Percentiles rank a stretch among this genome's conserved stretches.
Conservation (phyloP, 495 filamentous ascomycete species). For the Lophiostoma macrostomum region DNA sequence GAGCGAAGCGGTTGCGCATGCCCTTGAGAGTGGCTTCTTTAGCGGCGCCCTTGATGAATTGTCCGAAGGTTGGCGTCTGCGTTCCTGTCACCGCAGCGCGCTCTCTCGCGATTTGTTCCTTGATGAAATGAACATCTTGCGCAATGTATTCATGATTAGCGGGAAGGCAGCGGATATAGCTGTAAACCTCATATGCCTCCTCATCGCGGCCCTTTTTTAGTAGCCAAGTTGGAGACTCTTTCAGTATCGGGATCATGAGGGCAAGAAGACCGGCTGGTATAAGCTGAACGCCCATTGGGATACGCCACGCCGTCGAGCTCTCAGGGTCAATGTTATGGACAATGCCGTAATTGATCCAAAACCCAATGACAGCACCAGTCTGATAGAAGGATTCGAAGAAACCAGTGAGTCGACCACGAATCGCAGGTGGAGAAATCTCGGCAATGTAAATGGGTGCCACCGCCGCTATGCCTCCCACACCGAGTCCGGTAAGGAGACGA, state of each 20-base stretch:
- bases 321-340: slow-evolving; percentile 27
- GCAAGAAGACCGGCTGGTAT: slow-evolving; percentile 33
- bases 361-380: slow-evolving; percentile 38
- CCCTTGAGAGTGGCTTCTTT: slow-evolving; percentile 37
- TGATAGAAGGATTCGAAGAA: slow-evolving; percentile 38
- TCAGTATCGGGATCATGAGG: slow-evolving; percentile 28
- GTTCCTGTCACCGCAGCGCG: slow-evolving; percentile 24
- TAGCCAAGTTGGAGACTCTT: slow-evolving; percentile 26
- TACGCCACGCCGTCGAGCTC: slow-evolving; percentile 25
- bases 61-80: slow-evolving; percentile 19
- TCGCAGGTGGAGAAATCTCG: slow-evolving; percentile 35
- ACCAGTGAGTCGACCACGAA: slow-evolving; percentile 36
- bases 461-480: slow-evolving; percentile 34
- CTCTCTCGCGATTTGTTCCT: slow-evolving; percentile 36
- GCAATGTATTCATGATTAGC: slow-evolving; percentile 33
- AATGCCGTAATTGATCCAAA: slow-evolving; percentile 38
- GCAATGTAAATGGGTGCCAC: slow-evolving; percentile 36
- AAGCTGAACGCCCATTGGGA: slow-evolving; percentile 36
- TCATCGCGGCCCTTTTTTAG: slow-evolving; percentile 29
- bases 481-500: slow-evolving; percentile 36
- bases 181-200: slow-evolving; percentile 27
- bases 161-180: slow-evolving; percentile 34
- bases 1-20: slow-evolving; percentile 41
- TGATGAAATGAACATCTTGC: slow-evolving; percentile 35
- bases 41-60: slow-evolving; percentile 33